Evolutionary conservation across 2,329 filamentous ascomycete genomes (phyloP).

Genomic region (Trichoderma atroviride): DNA sequence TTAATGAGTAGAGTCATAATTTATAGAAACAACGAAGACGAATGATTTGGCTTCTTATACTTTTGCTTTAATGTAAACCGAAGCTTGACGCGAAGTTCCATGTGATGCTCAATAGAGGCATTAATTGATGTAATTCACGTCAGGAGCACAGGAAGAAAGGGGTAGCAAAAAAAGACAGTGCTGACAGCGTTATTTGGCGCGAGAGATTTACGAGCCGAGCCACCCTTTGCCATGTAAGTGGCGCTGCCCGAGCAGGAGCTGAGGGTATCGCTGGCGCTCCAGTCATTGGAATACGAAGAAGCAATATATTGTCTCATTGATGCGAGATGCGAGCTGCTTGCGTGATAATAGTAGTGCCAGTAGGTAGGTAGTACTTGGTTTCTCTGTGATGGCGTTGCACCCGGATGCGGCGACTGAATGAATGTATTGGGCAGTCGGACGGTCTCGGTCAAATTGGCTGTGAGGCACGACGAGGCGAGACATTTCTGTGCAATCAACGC

Average conservation of each 20-base stretch:
- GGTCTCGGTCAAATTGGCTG: neutral
- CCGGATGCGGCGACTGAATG: neutral
- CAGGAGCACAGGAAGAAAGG: neutral
- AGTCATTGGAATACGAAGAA: neutral
- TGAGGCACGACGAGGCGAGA: neutral
- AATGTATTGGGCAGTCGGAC: neutral
- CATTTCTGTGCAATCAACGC: neutral
- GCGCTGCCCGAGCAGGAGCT: neutral
- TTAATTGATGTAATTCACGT: neutral
- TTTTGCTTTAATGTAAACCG: neutral
- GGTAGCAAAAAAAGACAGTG: neutral
- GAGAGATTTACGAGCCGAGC: neutral
- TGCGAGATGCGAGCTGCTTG: conserved; percentile 4
- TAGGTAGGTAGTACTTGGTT: neutral
- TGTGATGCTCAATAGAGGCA: neutral
- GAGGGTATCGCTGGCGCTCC: neutral
- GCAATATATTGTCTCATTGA: neutral
- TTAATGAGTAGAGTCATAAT: neutral
- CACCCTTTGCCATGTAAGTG: neutral
- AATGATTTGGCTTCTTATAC: neutral
- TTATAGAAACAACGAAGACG: neutral
- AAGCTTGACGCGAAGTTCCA: neutral
- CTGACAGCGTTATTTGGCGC: neutral
- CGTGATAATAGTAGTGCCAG: neutral
- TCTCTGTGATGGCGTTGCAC: neutral